Evolutionary conservation across 805 yeast genomes (phyloP).

Genomic region (Wickerhamomyces ciferrii): DNA sequence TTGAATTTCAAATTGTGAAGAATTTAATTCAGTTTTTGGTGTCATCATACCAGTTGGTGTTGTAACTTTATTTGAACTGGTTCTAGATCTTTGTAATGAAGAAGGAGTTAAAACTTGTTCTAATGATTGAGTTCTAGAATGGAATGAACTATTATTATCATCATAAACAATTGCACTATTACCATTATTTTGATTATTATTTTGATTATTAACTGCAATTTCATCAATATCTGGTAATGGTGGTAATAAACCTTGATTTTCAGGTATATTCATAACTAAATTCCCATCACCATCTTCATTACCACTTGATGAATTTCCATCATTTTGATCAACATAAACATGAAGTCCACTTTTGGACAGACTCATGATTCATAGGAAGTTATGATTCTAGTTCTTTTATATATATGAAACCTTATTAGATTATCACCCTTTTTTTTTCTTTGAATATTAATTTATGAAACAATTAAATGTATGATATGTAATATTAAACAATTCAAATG

Average conservation of each 20-base stretch:
- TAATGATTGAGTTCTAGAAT: not conserved
- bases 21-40: not conserved
- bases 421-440: no score
- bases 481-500: no score
- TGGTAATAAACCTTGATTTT: conserved; percentile 4
- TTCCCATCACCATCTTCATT: not conserved
- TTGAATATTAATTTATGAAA: no score
- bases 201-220: no score
- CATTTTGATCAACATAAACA: not conserved
- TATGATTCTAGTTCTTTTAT: no score
- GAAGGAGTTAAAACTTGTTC: not conserved
- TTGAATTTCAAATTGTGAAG: not conserved
- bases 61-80: not conserved
- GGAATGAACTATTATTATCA: not conserved
- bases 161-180: not conserved
- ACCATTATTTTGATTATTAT: not conserved
- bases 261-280: conserved; percentile 1
- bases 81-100: not conserved
- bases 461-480: no score
- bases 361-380: not conserved
- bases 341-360: not conserved
- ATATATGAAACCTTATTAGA: no score
- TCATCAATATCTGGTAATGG: conserved; percentile 3
- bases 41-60: not conserved
- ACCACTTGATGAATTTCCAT: not conserved